A percentile compares a stretch with the other conserved stretches of the same genome.
These are phyloP conservation scores for Porogramme epimiltina DNA, from an alignment of 1,284 basidiomycete species.

Conservation along the genomic window DNA sequence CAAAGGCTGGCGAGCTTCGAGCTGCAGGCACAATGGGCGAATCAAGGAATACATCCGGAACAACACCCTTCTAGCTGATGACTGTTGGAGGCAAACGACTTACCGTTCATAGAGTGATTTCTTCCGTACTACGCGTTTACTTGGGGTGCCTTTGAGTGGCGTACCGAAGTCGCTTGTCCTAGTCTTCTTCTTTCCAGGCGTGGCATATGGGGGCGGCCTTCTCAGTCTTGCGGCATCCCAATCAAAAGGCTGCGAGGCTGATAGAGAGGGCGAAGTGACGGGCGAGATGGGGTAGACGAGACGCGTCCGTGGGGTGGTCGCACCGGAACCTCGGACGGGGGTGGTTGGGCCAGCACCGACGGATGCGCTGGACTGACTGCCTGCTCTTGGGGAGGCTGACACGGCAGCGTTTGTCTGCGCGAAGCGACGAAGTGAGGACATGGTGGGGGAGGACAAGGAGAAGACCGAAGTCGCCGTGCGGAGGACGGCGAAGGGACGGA, in stretches of 20 bases:
- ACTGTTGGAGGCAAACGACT: conserved; percentile 1
- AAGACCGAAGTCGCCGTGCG: background rate
- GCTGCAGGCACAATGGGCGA: too few relatives aligned
- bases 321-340: conserved; percentile 22
- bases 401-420: conserved; percentile 35
- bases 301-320: conserved; percentile 29
- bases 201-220: conserved; percentile 68
- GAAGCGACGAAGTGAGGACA: conserved; percentile 30
- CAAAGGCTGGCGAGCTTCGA: too few relatives aligned
- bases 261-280: conserved; percentile 65
- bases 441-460: background rate
- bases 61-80: too few relatives aligned
- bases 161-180: conserved; percentile 42
- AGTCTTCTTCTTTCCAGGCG: conserved; percentile 47
- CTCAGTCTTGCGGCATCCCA: conserved; percentile 76
- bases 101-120: conserved; percentile 64
- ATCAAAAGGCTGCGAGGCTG: conserved; percentile 74
- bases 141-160: conserved; percentile 40
- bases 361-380: conserved; percentile 17
- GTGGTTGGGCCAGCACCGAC: conserved; percentile 26
- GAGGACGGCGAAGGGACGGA: background rate
- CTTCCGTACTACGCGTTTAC: conserved; percentile 59
- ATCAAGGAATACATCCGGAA: too few relatives aligned
- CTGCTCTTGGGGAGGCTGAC: conserved; percentile 21
- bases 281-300: conserved; percentile 43